These are phyloP conservation scores for Helicostylum pulchrum DNA, from an alignment of 192 early-diverging fungal species.

Conservation along the genomic window DNA sequence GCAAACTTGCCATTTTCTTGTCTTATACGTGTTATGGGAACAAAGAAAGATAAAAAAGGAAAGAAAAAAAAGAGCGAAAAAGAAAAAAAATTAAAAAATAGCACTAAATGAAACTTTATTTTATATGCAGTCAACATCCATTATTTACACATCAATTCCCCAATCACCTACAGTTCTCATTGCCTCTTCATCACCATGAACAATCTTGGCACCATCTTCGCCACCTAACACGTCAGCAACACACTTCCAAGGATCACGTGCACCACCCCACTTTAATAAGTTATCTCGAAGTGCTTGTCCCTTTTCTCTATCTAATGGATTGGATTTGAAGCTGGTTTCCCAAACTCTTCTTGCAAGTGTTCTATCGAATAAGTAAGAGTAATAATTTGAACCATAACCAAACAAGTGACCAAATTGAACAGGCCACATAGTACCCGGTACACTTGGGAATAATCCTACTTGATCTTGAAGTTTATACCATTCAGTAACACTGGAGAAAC, in stretches of 20 bases:
- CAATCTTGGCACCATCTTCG: slow-evolving; percentile 52
- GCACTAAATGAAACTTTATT: background rate
- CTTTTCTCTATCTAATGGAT: slow-evolving; percentile 56
- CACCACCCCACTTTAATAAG: slow-evolving; percentile 90
- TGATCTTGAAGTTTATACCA: slow-evolving; percentile 62
- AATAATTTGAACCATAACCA: slow-evolving; percentile 92
- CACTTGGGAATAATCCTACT: slow-evolving; percentile 67
- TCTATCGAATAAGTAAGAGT: slow-evolving; percentile 90
- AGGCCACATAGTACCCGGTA: slow-evolving; percentile 79
- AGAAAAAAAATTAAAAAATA: background rate
- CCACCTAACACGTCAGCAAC: slow-evolving; percentile 57
- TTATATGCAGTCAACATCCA: background rate
- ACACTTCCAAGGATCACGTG: slow-evolving; percentile 85
- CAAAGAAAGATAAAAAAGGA: background rate
- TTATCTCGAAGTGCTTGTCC: slow-evolving; percentile 70
- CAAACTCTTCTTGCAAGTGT: slow-evolving; percentile 78
- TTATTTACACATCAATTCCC: slow-evolving; percentile 40
- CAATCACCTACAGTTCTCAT: slow-evolving; percentile 77
- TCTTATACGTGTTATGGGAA: background rate
- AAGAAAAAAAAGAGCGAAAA: slow-evolving; percentile 1
- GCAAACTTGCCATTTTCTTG: background rate
- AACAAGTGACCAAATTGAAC: slow-evolving; percentile 89
- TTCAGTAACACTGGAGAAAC: slow-evolving; percentile 54
- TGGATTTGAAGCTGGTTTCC: slow-evolving; percentile 62
- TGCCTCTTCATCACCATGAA: slow-evolving; percentile 55